Conservation (phyloP, 306 rosid genomes). For the Ochetophila trinervis region DNA sequence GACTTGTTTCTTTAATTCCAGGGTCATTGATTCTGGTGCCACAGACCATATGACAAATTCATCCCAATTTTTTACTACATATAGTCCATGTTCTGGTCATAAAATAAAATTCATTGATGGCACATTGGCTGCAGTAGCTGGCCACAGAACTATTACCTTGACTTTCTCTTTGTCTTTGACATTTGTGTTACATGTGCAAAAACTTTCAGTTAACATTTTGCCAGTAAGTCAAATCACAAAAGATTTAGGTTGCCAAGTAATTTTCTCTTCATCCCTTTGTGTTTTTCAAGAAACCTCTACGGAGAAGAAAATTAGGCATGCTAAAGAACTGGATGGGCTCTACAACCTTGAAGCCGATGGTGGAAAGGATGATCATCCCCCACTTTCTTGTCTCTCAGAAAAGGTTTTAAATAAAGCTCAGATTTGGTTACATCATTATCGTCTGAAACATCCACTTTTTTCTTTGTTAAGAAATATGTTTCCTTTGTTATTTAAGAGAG, state of each 20-base stretch:
- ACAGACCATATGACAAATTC: not conserved
- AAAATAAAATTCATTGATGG: not conserved
- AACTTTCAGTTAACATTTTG: no score
- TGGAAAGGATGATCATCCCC: no score
- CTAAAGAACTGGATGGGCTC: not conserved
- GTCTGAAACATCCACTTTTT: not conserved
- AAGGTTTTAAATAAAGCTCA: not conserved
- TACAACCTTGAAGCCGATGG: not conserved
- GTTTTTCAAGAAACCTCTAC: not conserved
- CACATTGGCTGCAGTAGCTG: not conserved
- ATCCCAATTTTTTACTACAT: not conserved
- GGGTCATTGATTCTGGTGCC: not conserved
- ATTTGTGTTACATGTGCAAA: not conserved
- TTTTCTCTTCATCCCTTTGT: not conserved
- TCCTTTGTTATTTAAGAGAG: no score
- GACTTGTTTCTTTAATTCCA: not conserved
- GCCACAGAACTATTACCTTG: not conserved
- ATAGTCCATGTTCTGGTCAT: not conserved
- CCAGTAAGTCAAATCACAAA: not conserved
- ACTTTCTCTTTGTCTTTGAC: not conserved
- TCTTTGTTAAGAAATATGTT: not conserved
- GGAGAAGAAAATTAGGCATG: not conserved
- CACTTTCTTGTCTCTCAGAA: not conserved
- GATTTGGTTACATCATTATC: not conserved
- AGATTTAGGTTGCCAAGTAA: not conserved